These are phyloP conservation scores for Heterotrichella gracilis DNA, from an alignment of 352 stramenopile species.

Conservation along the genomic window DNA sequence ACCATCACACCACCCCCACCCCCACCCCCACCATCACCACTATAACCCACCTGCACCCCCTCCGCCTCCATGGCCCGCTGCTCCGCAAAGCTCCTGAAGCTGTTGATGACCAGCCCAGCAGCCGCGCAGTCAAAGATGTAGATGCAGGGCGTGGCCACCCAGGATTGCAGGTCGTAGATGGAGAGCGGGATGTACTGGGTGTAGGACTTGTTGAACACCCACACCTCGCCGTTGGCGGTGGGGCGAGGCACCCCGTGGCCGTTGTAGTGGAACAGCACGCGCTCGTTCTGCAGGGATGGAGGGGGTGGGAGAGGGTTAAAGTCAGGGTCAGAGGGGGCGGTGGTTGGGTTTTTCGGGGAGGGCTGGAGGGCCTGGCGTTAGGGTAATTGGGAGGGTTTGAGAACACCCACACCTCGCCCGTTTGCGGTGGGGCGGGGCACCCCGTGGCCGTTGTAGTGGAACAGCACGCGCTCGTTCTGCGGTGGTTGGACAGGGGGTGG, in stretches of 20 bases:
- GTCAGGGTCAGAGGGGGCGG: too few relatives aligned
- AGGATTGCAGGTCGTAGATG: constrained; percentile 65
- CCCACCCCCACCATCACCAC: too few relatives aligned
- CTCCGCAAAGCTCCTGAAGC: too few relatives aligned
- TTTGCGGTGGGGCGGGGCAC: constrained; percentile 73
- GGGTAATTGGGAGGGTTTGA: too few relatives aligned
- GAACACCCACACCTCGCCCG: constrained; percentile 96
- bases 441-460: constrained; percentile 98
- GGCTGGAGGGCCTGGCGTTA: too few relatives aligned
- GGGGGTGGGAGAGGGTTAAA: too few relatives aligned
- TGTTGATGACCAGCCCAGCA: constrained; percentile 63
- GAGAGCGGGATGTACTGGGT: constrained; percentile 95
- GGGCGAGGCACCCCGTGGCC: constrained; percentile 85
- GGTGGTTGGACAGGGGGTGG: too few relatives aligned
- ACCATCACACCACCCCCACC: too few relatives aligned
- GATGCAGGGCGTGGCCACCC: constrained; percentile 58
- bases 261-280: constrained; percentile 96
- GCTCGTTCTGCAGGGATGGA: too few relatives aligned
- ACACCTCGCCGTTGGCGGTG: constrained; percentile 83
- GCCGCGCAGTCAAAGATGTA: constrained; percentile 90
- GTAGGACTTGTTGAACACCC: constrained; percentile 97
- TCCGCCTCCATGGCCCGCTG: too few relatives aligned
- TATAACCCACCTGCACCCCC: too few relatives aligned
- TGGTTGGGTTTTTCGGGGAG: too few relatives aligned
- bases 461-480: constrained; percentile 50